Conservation (phyloP, 495 filamentous ascomycete genomes). For the Neurospora pannonica region DNA sequence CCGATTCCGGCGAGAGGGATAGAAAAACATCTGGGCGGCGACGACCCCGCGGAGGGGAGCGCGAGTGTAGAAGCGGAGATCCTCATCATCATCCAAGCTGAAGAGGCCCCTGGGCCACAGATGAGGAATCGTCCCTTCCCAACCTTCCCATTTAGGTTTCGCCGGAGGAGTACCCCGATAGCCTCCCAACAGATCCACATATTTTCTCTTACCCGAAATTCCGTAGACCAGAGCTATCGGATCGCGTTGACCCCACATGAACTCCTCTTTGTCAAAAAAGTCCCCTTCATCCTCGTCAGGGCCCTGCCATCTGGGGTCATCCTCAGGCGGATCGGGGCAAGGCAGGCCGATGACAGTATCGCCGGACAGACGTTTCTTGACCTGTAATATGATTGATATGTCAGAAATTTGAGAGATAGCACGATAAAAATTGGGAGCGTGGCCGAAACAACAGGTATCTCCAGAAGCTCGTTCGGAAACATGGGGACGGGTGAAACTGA, state of each 20-base stretch:
- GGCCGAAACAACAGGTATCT: not conserved
- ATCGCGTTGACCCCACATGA: not conserved
- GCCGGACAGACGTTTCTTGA: not conserved
- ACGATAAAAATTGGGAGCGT: not conserved
- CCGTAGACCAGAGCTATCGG: not conserved
- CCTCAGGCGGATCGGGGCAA: not conserved
- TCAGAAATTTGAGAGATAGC: not conserved
- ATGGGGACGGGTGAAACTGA: not conserved
- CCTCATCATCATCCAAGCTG: not conserved
- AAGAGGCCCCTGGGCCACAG: not conserved
- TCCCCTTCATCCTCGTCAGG: not conserved
- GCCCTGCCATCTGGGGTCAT: not conserved
- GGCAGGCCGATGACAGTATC: not conserved
- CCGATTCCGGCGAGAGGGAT: not conserved
- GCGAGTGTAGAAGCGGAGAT: not conserved
- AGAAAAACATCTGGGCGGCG: not conserved
- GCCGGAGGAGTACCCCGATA: not conserved
- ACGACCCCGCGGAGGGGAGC: not conserved
- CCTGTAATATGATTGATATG: not conserved
- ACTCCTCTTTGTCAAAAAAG: not conserved
- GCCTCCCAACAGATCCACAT: not conserved
- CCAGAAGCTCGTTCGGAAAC: not conserved
- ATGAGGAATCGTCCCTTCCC: not conserved
- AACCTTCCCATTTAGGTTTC: not conserved
- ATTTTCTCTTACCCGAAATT: not conserved